Conservation (phyloP, 2,329 filamentous ascomycete genomes). For the Curvularia sp. region DNA sequence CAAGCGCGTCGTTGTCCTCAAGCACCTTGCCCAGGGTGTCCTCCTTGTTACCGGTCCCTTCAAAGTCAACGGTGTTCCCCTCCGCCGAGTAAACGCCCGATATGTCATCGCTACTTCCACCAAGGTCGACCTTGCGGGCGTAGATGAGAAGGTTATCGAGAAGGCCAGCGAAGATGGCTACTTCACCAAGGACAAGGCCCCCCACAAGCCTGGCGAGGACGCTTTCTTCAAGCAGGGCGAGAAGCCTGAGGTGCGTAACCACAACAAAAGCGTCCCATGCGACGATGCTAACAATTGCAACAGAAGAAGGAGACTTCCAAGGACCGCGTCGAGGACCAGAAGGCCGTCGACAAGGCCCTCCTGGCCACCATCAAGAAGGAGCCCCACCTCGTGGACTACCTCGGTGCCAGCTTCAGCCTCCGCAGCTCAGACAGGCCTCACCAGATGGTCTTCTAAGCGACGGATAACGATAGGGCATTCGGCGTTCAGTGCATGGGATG, state of each 20-base stretch:
- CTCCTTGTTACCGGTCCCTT: slow-evolving; percentile 99
- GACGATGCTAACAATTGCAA: slow-evolving; percentile 27
- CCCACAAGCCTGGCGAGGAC: slow-evolving; percentile 96
- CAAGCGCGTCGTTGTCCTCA: slow-evolving; percentile 99
- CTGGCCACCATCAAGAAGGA: slow-evolving; percentile 98
- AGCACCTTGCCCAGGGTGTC: slow-evolving; percentile 95
- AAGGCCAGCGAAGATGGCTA: slow-evolving; percentile 86
- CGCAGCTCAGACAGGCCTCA: slow-evolving; percentile 99
- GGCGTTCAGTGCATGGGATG: slow-evolving; percentile 53
- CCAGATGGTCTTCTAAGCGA: slow-evolving; percentile 94
- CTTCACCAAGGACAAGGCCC: slow-evolving; percentile 94
- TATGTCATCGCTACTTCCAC: slow-evolving; percentile 92
- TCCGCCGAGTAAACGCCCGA: slow-evolving; percentile 90
- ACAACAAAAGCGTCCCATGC: background rate
- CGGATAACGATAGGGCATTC: slow-evolving; percentile 46
- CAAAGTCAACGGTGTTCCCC: slow-evolving; percentile 99
- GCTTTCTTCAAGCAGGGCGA: slow-evolving; percentile 99
- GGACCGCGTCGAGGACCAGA: slow-evolving; percentile 95
- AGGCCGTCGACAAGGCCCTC: slow-evolving; percentile 96
- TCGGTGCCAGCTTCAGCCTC: slow-evolving; percentile 95
- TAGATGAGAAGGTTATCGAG: slow-evolving; percentile 74
- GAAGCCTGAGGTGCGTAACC: slow-evolving; percentile 84
- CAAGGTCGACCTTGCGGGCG: slow-evolving; percentile 81
- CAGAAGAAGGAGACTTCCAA: slow-evolving; percentile 97
- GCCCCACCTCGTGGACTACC: slow-evolving; percentile 90